Conservation (phyloP, 129 eudicot species). For the Lactuca saligna region DNA sequence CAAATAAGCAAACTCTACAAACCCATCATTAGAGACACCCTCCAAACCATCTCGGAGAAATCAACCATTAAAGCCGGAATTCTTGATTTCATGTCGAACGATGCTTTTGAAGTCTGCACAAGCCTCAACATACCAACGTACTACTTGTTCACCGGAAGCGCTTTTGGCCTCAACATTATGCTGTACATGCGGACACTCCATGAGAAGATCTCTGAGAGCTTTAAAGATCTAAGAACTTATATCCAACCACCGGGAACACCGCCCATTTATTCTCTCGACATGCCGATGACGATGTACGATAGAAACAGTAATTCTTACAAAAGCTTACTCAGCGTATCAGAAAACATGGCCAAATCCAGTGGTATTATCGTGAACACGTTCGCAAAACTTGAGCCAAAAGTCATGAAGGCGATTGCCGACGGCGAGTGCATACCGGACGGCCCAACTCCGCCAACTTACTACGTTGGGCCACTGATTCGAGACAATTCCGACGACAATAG, state of each 20-base stretch:
- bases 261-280: constrained; percentile 5
- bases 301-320: constrained; percentile 2
- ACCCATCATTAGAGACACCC: constrained; percentile 5
- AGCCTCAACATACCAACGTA: constrained; percentile 21
- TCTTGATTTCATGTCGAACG: constrained; percentile 15
- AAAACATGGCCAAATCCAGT: constrained; percentile 12
- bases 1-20: neutral
- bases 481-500: neutral
- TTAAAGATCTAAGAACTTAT: constrained; percentile 11
- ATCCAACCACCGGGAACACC: constrained; percentile 16
- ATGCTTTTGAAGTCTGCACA: constrained; percentile 2
- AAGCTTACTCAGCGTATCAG: neutral
- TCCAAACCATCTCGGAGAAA: constrained; percentile 2
- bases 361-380: constrained; percentile 26
- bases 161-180: neutral
- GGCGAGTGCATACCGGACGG: constrained; percentile 20
- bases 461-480: constrained; percentile 21
- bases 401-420: constrained; percentile 1
- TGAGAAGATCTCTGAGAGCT: neutral
- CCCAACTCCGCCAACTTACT: constrained; percentile 30
- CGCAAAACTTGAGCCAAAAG: constrained; percentile 8
- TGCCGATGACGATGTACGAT: neutral
- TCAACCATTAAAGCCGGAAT: constrained; percentile 17
- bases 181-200: neutral
- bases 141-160: constrained; percentile 13